Evolutionary conservation across 371 early-diverging fungal genomes (phyloP), one percentile per base, ranked within the genome.

Genomic region (Apophysomyces trapeziformis): DNA sequence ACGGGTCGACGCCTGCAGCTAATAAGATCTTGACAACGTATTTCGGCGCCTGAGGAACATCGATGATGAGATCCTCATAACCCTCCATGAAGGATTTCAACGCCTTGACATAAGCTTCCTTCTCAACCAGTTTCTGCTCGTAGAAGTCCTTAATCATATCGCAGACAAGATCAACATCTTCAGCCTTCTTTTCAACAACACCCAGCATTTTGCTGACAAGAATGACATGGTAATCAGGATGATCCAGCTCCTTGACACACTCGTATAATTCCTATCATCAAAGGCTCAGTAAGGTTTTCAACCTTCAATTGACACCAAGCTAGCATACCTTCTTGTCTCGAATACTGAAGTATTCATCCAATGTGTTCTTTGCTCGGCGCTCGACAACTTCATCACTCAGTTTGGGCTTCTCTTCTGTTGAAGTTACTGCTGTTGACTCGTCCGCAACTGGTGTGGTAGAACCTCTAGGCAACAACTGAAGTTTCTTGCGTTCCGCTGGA

Each of bases 1-100:
- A 60, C 57, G 84, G 78, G 37, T 88, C 86, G 62, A 89, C 75
- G 50, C 73, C 74, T 8, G 84, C 77, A 26, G 80, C 83, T 18
- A 84, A 85, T 46, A 93, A 74, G 61, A 94, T 68, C 60, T 77
- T 76, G 56, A 89, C 89, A 61, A 91, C 83, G 84, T 83, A 84
- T 61, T 82, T 82, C 74, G 82, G 89, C 26, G 89, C 90, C 57
- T 87, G 83, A 39, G 96, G 96, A 9, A 90, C 89, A 82, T 96
- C 96, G 56, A 89, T 85, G 14, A 87, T 82, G 57, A 92, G 80
- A 71, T 96, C 96, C 62, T 91, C 90, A 60, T 93, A 79, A 60
- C 73, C 67, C 69, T 88, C 90, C 69, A 87, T 79, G 57, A 87
- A 85, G 38, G 79, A 82, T 41, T 82, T 74, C 56, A 93, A 83